phyloP scores from a whole-genome alignment of 2,329 filamentous ascomycete species.

The Mycocentrospora acerina region DNA sequence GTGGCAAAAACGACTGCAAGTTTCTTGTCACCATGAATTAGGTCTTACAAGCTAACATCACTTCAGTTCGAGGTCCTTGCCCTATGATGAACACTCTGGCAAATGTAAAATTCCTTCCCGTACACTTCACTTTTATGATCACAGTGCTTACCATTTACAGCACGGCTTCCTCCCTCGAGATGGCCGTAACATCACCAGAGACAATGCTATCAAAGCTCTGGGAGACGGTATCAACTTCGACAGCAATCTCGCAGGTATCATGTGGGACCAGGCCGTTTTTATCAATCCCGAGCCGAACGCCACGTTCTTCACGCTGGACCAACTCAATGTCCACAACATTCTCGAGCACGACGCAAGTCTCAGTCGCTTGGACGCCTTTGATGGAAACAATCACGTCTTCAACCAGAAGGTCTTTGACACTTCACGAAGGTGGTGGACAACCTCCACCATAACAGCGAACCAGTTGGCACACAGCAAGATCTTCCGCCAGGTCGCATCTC shows the following conservation, averaged over 20 bases:
- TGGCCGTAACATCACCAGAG: conserved; percentile 36
- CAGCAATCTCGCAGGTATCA: conserved; percentile 38
- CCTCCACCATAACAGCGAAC: conserved; percentile 33
- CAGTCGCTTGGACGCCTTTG: conserved; percentile 52
- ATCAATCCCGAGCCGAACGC: conserved; percentile 30
- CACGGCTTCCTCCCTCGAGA: conserved; percentile 37
- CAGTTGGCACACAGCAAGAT: conserved; percentile 49
- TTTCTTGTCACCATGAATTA: background rate
- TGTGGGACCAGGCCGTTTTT: conserved; percentile 49
- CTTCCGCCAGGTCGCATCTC: conserved; percentile 48
- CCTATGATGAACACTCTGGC: conserved; percentile 40
- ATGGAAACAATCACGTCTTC: conserved; percentile 56
- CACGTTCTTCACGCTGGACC: conserved; percentile 37
- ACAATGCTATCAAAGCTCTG: conserved; percentile 44
- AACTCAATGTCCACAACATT: conserved; percentile 51
- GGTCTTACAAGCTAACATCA: background rate
- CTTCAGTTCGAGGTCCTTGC: conserved; percentile 31
- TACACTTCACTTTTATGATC: too few species aligned
- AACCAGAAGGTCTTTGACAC: conserved; percentile 55
- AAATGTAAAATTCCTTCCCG: conserved; percentile 13
- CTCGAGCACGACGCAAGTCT: conserved; percentile 55
- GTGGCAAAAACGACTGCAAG: conserved; percentile 17
- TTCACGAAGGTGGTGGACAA: conserved; percentile 51
- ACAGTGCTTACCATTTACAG: too few species aligned
- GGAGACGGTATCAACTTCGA: conserved; percentile 49